Conservation (phyloP, 1,284 basidiomycete species). For the Omphalotus olearius region DNA sequence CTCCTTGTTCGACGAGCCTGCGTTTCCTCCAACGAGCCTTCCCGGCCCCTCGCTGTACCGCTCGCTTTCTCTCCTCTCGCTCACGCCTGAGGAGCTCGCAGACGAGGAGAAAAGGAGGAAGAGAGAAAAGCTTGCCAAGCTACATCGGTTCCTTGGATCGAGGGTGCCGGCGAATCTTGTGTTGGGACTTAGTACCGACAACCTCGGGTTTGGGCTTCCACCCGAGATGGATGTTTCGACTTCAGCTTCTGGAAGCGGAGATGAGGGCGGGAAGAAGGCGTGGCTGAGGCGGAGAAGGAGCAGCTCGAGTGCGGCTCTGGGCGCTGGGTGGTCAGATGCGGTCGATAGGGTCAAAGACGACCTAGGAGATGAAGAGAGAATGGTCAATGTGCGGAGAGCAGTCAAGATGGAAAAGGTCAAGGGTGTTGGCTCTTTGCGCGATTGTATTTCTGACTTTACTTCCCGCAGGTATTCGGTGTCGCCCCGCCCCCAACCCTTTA, state of each 20-base stretch:
- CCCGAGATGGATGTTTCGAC: conserved; percentile 5
- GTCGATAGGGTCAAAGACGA: conserved; percentile 64
- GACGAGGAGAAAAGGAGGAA: conserved; percentile 63
- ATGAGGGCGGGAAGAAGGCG: conserved; percentile 22
- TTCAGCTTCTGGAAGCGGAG: neutral
- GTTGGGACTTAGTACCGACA: conserved; percentile 42
- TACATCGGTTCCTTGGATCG: conserved; percentile 78
- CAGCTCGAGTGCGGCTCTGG: conserved; percentile 46
- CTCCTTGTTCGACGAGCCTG: too few species aligned
- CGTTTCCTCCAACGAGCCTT: too few species aligned
- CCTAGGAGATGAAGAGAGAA: conserved; percentile 66
- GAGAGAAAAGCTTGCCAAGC: conserved; percentile 69
- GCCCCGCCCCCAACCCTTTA: conserved; percentile 73
- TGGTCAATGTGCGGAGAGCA: conserved; percentile 70
- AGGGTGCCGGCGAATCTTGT: conserved; percentile 68
- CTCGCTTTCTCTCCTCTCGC: conserved; percentile 25
- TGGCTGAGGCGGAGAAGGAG: conserved; percentile 51
- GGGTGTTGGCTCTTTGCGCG: conserved; percentile 16
- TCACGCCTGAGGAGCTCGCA: conserved; percentile 42
- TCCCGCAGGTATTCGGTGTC: conserved; percentile 66
- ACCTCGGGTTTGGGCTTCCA: conserved; percentile 20
- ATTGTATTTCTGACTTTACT: conserved; percentile 5
- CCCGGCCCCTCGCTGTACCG: too few species aligned
- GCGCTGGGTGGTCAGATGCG: conserved; percentile 43
- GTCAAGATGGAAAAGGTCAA: conserved; percentile 80